These are phyloP conservation scores for Alternaria incomplexa DNA, from an alignment of 2,329 filamentous ascomycete species.

Conservation along the genomic window DNA sequence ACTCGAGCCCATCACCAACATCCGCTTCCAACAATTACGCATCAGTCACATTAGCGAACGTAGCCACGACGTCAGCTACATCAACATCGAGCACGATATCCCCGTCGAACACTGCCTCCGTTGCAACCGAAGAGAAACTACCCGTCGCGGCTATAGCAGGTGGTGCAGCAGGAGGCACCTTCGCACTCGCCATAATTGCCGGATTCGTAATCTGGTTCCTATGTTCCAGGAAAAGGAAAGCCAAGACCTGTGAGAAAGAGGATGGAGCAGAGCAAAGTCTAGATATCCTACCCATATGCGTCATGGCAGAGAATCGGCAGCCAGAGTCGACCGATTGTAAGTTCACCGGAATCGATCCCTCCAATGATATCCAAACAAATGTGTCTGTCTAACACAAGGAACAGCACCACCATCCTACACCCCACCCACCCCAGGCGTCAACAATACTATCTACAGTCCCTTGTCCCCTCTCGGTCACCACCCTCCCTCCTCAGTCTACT, in stretches of 20 bases:
- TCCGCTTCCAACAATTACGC: background rate
- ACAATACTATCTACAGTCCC: conserved; percentile 2
- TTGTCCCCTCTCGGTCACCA: background rate
- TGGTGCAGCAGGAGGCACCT: conserved; percentile 27
- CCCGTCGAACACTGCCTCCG: background rate
- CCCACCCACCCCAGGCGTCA: conserved; percentile 1
- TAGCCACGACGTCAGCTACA: background rate
- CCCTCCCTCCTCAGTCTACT: background rate
- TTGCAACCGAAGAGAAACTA: background rate
- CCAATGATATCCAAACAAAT: no score
- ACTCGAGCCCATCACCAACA: conserved; percentile 4
- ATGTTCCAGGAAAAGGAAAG: conserved; percentile 15
- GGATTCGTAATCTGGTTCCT: conserved; percentile 25
- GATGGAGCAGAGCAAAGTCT: background rate
- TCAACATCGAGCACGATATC: background rate
- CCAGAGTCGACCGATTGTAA: background rate
- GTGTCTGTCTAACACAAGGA: no score
- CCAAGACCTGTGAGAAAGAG: background rate
- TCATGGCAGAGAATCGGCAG: background rate
- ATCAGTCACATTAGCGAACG: background rate
- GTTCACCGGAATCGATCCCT: background rate
- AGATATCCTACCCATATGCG: background rate
- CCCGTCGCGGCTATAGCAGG: conserved; percentile 32
- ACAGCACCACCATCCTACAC: conserved; percentile 13
- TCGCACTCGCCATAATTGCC: conserved; percentile 20